Conservation (phyloP, 2,329 filamentous ascomycete species). For the Bipolaris cookei region DNA sequence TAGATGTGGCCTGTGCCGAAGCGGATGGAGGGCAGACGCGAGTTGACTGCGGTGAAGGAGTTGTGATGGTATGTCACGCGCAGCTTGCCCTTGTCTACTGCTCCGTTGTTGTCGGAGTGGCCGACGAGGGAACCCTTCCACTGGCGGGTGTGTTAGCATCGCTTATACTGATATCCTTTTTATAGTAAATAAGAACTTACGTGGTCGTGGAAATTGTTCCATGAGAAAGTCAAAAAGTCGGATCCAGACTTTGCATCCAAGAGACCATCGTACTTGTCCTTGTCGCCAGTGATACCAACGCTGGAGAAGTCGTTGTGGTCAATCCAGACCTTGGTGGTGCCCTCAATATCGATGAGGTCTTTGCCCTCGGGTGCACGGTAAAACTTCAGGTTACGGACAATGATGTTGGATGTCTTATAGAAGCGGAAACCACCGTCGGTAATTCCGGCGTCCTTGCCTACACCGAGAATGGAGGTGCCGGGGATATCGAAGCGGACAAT, state of each 20-base stretch:
- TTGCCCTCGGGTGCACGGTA: conserved; percentile 63
- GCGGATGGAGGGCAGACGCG: conserved; percentile 66
- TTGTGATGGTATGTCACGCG: conserved; percentile 72
- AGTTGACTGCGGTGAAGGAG: conserved; percentile 68
- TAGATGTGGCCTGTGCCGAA: conserved; percentile 70
- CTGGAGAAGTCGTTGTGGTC: conserved; percentile 71
- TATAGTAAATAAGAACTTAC: conserved; percentile 20
- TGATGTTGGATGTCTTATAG: conserved; percentile 63
- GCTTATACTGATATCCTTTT: neutral
- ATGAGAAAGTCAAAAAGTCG: conserved; percentile 65
- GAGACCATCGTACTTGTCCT: conserved; percentile 49
- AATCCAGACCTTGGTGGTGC: conserved; percentile 63
- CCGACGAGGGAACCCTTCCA: conserved; percentile 68
- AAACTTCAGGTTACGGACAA: conserved; percentile 67
- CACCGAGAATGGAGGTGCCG: conserved; percentile 48
- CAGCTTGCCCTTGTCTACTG: conserved; percentile 64
- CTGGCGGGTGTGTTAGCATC: conserved; percentile 19
- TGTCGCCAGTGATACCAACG: conserved; percentile 49
- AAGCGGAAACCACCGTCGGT: conserved; percentile 60
- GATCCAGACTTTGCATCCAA: conserved; percentile 68
- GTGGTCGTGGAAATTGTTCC: conserved; percentile 63
- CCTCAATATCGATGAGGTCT: conserved; percentile 66
- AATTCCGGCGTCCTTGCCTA: conserved; percentile 51
- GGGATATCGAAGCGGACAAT: conserved; percentile 31
- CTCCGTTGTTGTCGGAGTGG: conserved; percentile 42